phyloP scores from a whole-genome alignment of 495 filamentous ascomycete species.

The Penicillium coprophilum region DNA sequence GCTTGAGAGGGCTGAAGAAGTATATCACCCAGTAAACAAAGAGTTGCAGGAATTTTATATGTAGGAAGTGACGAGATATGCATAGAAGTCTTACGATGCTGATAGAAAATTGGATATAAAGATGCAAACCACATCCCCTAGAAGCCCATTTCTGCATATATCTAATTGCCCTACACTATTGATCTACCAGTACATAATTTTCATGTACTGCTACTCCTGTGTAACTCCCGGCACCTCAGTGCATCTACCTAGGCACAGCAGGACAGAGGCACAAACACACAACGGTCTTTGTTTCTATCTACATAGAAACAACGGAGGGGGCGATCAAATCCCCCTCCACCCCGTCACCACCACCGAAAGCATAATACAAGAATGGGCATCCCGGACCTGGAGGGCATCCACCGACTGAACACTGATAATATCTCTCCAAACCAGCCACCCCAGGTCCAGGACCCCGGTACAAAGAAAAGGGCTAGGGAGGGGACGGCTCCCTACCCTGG shows the following conservation, averaged over 20 bases:
- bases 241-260: neutral
- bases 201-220: neutral
- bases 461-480: conserved; percentile 5
- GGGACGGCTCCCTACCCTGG: conserved; percentile 7
- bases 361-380: conserved; percentile 2
- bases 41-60: neutral
- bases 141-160: neutral
- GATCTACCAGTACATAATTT: neutral
- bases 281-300: conserved; percentile 2
- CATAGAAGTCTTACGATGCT: neutral
- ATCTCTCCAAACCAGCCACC: neutral
- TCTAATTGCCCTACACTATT: neutral
- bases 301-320: conserved; percentile 3
- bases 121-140: neutral
- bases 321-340: conserved; percentile 1
- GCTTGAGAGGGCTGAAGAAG: conserved; percentile 80
- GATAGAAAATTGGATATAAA: neutral
- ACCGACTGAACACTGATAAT: neutral
- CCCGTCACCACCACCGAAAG: neutral
- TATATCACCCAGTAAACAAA: conserved; percentile 54
- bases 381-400: conserved; percentile 1
- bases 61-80: neutral
- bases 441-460: conserved; percentile 5
- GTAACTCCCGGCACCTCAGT: neutral
- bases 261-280: neutral